Conservation (phyloP, 768 basidiomycete genomes). For the Leccinum rimulosum region DNA sequence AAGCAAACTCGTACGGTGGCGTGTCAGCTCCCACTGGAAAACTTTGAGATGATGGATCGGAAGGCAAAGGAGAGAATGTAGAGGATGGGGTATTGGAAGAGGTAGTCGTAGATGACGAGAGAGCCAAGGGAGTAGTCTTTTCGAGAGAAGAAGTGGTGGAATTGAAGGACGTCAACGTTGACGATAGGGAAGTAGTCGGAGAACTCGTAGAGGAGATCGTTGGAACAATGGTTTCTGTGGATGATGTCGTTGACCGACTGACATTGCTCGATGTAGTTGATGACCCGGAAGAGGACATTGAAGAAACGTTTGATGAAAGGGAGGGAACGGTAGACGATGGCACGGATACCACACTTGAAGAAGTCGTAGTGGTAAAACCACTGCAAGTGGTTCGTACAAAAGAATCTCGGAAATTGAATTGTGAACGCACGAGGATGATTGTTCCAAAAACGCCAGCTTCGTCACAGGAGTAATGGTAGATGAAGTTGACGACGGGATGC, state of each 20-base stretch:
- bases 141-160: constrained; percentile 3
- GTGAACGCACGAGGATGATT: constrained; percentile 25
- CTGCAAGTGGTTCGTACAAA: constrained; percentile 20
- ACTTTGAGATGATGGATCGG: constrained; percentile 8
- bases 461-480: constrained; percentile 14
- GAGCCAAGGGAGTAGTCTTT: constrained; percentile 14
- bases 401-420: constrained; percentile 1
- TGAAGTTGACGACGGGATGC: background rate
- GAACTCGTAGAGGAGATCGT: constrained; percentile 12
- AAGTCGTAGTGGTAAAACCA: constrained; percentile 12
- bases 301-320: constrained; percentile 7
- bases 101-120: constrained; percentile 11
- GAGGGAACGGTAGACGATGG: constrained; percentile 6
- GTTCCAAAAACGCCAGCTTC: constrained; percentile 9
- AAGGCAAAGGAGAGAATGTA: constrained; percentile 5
- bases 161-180: constrained; percentile 12
- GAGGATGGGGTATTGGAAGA: constrained; percentile 2
- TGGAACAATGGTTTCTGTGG: constrained; percentile 2
- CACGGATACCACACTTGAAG: constrained; percentile 10
- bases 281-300: constrained; percentile 12
- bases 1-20: constrained; percentile 27
- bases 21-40: constrained; percentile 4
- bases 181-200: constrained; percentile 9
- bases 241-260: constrained; percentile 20
- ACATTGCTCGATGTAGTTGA: constrained; percentile 16